Evolutionary conservation across 108 stramenopile species (phyloP).

Genomic region (Discostella pseudostelligera): DNA sequence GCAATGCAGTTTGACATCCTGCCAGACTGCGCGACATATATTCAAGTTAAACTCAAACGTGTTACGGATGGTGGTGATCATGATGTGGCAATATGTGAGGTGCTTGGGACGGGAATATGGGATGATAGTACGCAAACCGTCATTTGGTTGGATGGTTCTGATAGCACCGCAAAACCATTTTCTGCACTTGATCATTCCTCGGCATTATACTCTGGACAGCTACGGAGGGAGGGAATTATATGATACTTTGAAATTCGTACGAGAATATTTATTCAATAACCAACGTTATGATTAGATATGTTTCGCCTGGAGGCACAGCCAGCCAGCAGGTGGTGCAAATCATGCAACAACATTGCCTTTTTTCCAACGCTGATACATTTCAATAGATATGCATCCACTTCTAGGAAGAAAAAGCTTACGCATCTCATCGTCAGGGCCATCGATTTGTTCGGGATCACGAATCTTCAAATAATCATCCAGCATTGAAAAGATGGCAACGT

Average conservation of each 20-base stretch:
- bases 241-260: constrained; percentile 2
- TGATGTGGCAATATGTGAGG: constrained; percentile 59
- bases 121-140: constrained; percentile 29
- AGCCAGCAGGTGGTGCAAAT: background rate
- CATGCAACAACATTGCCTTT: background rate
- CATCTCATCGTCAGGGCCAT: background rate
- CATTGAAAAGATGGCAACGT: constrained; percentile 25
- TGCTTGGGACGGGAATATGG: constrained; percentile 50
- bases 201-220: constrained; percentile 57
- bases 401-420: too few relatives aligned
- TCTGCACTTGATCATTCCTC: constrained; percentile 45
- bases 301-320: background rate
- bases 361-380: constrained; percentile 24
- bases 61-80: constrained; percentile 64
- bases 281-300: background rate
- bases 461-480: background rate
- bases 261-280: background rate
- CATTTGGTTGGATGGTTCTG: constrained; percentile 30
- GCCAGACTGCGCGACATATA: constrained; percentile 54
- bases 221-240: constrained; percentile 56
- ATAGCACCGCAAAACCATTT: background rate
- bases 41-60: constrained; percentile 45
- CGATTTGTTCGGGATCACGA: constrained; percentile 13
- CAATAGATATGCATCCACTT: constrained; percentile 34
- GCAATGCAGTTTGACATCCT: constrained; percentile 44